A percentile compares a stretch with the other conserved stretches of the same genome.
These are phyloP conservation scores for Trichophyton rubrum DNA, from an alignment of 2,329 filamentous ascomycete species.

Conservation along the genomic window DNA sequence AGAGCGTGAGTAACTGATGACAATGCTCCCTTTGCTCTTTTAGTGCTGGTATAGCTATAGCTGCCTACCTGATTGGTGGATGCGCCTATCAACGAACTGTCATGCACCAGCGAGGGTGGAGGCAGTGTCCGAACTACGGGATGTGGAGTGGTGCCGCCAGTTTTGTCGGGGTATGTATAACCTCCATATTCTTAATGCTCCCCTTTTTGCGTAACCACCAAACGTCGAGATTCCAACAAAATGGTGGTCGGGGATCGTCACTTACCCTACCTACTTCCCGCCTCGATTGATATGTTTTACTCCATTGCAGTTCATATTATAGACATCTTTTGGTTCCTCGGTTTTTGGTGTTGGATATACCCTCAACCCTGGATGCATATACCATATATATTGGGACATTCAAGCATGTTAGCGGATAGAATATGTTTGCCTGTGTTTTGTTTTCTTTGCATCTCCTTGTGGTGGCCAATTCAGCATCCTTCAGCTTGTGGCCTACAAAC, in stretches of 20 bases:
- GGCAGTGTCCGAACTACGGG: slow-evolving; percentile 85
- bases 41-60: slow-evolving; percentile 53
- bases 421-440: background rate
- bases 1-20: slow-evolving; percentile 2
- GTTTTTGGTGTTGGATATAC: background rate
- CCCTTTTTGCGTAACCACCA: slow-evolving; percentile 17
- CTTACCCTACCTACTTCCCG: slow-evolving; percentile 22
- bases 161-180: slow-evolving; percentile 62
- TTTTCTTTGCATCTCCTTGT: background rate
- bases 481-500: background rate
- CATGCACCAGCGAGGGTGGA: slow-evolving; percentile 86
- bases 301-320: background rate
- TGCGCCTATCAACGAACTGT: slow-evolving; percentile 94
- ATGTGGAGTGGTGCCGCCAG: slow-evolving; percentile 81
- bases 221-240: slow-evolving; percentile 15
- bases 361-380: background rate
- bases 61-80: slow-evolving; percentile 84
- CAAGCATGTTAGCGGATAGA: background rate
- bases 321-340: background rate
- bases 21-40: background rate
- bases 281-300: slow-evolving; percentile 21
- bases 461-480: background rate
- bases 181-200: slow-evolving; percentile 28
- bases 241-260: slow-evolving; percentile 13
- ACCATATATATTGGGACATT: background rate